Evolutionary conservation across 257 asterid genomes (phyloP).

Genomic region (Solanum acaule): DNA sequence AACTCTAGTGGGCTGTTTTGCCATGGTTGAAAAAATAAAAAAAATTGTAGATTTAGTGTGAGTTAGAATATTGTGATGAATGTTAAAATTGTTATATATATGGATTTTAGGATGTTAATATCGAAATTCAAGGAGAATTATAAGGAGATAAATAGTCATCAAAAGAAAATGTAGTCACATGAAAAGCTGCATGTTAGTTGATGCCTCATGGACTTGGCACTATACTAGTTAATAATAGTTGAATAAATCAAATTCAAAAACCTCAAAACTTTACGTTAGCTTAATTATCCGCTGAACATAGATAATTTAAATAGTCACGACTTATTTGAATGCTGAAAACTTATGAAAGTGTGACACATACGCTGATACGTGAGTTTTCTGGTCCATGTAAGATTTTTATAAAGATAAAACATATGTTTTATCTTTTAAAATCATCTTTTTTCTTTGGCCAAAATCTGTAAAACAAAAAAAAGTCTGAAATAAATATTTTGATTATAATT

Average conservation of each 20-base stretch:
- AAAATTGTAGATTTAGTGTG: background rate
- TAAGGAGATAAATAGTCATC: background rate
- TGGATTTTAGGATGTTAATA: background rate
- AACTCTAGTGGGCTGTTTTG: constrained; percentile 19
- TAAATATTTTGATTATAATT: no score
- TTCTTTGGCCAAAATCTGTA: no score
- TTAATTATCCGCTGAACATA: no score
- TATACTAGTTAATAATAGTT: background rate
- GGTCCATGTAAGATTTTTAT: no score
- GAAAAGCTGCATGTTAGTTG: background rate
- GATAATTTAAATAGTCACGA: no score
- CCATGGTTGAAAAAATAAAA: background rate
- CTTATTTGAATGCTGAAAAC: no score
- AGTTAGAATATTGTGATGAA: background rate
- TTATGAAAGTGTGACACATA: no score
- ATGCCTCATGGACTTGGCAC: background rate
- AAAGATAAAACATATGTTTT: no score
- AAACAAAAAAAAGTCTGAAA: no score
- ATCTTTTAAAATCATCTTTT: no score
- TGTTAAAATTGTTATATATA: background rate
- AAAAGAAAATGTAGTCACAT: background rate
- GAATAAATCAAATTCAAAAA: background rate
- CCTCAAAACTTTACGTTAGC: background rate
- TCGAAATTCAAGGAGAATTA: constrained; percentile 7
- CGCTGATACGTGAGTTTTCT: no score